Percentiles rank a stretch among this genome's conserved stretches.
Conservation (phyloP, 805 yeast species). For the Metschnikowia reukaufii region DNA sequence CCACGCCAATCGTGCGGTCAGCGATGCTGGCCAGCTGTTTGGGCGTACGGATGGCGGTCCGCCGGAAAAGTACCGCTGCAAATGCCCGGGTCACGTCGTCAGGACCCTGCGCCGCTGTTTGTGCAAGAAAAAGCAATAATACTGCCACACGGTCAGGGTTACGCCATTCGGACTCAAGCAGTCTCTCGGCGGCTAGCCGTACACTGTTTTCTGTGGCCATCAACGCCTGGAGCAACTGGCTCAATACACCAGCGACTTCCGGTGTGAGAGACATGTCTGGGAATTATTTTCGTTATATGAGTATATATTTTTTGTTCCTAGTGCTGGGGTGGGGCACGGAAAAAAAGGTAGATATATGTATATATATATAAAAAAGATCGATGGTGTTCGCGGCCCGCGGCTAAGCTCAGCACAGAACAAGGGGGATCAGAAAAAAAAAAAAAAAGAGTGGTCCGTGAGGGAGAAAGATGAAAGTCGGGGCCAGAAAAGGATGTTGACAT, state of each 20-base stretch:
- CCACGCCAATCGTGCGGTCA: constrained; percentile 74
- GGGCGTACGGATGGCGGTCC: constrained; percentile 80
- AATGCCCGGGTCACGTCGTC: constrained; percentile 58
- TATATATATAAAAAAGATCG: too few species aligned
- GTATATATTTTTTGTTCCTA: neutral
- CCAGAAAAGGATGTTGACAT: too few species aligned
- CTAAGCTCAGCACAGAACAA: too few species aligned
- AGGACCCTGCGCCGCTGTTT: constrained; percentile 67
- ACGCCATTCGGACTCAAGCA: constrained; percentile 76
- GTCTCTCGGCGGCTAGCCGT: constrained; percentile 77
- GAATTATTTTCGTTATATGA: neutral
- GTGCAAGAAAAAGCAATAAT: constrained; percentile 75
- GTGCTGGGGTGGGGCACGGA: neutral
- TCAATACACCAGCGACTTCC: constrained; percentile 13
- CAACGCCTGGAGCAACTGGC: constrained; percentile 44
- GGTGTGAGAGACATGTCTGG: constrained; percentile 1
- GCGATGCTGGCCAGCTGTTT: constrained; percentile 62
- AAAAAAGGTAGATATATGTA: too few species aligned
- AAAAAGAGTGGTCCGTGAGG: too few species aligned
- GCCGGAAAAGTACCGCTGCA: constrained; percentile 81
- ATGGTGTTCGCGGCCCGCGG: too few species aligned
- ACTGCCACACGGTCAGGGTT: constrained; percentile 63
- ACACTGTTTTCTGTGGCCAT: constrained; percentile 74
- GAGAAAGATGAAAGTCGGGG: too few species aligned
- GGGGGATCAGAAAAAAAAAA: too few species aligned